Evolutionary conservation across 202 grass and related monocot species (phyloP).

Genomic region (Eragrostis tef): DNA sequence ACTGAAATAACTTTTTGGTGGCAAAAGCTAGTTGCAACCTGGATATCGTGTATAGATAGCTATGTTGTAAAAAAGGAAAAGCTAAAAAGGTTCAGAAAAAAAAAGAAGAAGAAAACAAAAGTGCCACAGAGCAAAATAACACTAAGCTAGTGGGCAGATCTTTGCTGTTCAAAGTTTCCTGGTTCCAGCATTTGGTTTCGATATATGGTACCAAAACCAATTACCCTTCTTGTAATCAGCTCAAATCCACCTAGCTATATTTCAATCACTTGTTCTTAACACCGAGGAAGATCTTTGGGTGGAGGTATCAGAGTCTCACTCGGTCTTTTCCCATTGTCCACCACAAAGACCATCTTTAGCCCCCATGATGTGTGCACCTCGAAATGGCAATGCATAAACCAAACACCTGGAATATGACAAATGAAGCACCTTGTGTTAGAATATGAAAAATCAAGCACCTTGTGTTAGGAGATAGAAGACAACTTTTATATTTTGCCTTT

Average conservation of each 20-base stretch:
- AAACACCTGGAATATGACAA: constrained; percentile 68
- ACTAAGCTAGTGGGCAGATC: constrained; percentile 29
- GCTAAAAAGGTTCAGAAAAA: constrained; percentile 38
- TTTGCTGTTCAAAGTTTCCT: constrained; percentile 17
- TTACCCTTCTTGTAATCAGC: constrained; percentile 45
- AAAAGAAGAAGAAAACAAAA: constrained; percentile 38
- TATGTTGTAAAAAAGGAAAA: constrained; percentile 52
- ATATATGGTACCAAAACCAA: constrained; percentile 20
- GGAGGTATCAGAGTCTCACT: constrained; percentile 68
- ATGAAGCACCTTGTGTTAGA: constrained; percentile 8
- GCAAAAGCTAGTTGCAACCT: constrained; percentile 33
- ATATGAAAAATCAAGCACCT: background rate
- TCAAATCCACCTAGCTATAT: background rate
- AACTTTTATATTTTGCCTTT: no score
- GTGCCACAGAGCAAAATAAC: constrained; percentile 42
- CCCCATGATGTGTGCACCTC: constrained; percentile 88
- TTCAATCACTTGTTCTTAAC: constrained; percentile 41
- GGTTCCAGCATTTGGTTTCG: background rate
- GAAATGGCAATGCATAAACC: constrained; percentile 93
- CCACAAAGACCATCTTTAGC: constrained; percentile 81
- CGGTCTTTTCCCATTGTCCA: constrained; percentile 64
- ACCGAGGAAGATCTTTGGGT: constrained; percentile 71
- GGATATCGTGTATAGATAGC: constrained; percentile 1
- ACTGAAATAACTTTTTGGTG: background rate
- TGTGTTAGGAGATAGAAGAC: background rate